phyloP scores from a whole-genome alignment of 1,284 basidiomycete genomes.

The Papiliotrema nemorosa region DNA sequence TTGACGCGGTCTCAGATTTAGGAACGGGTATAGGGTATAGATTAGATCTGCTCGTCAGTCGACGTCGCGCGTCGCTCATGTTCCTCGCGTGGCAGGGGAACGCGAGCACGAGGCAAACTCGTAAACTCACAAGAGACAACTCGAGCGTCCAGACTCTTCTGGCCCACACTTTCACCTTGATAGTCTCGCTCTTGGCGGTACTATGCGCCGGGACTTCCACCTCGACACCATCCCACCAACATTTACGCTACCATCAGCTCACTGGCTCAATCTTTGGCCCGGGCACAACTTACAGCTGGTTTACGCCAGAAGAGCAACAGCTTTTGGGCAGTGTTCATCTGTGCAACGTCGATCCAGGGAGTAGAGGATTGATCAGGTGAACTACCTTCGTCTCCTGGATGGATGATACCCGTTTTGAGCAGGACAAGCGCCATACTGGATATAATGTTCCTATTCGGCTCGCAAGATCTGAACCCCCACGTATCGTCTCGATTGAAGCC shows the following conservation, averaged over 20 bases:
- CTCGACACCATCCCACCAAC: constrained; percentile 99
- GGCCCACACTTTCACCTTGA: constrained; percentile 85
- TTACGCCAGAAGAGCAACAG: constrained; percentile 97
- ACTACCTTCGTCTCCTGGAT: constrained; percentile 49
- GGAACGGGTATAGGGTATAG: too few species aligned
- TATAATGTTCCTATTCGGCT: constrained; percentile 94
- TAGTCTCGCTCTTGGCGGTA: constrained; percentile 37
- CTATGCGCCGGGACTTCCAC: constrained; percentile 62
- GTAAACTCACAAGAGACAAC: constrained; percentile 84
- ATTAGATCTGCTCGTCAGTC: too few species aligned
- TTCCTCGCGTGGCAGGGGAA: too few species aligned
- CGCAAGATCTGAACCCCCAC: constrained; percentile 95
- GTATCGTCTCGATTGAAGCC: constrained; percentile 94
- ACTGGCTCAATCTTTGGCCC: background rate
- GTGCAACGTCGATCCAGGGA: constrained; percentile 67
- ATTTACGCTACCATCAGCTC: constrained; percentile 61
- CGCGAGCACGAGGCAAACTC: too few species aligned
- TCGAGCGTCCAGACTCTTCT: constrained; percentile 98
- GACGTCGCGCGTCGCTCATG: too few species aligned
- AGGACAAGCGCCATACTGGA: constrained; percentile 96
- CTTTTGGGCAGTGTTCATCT: constrained; percentile 98
- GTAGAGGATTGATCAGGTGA: constrained; percentile 14
- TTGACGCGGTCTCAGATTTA: too few species aligned
- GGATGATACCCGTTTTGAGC: constrained; percentile 93
- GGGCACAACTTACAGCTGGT: constrained; percentile 73